Percentiles rank a stretch among this genome's conserved stretches.
Evolutionary conservation across 129 eudicot genomes (phyloP).

Genomic region (Centaurea solstitialis): DNA sequence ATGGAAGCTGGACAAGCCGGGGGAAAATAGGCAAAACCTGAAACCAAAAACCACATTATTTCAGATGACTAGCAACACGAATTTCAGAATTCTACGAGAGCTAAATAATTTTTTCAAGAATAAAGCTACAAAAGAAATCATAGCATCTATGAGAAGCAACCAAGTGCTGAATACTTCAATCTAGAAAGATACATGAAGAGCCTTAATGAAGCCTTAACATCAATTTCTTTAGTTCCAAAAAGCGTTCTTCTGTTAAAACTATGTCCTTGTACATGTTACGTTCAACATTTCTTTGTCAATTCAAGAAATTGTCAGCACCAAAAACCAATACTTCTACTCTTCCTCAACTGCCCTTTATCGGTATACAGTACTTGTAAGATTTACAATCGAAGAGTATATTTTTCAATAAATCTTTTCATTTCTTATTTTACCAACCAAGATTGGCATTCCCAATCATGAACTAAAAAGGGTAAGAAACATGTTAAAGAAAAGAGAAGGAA

Average conservation of each 20-base stretch:
- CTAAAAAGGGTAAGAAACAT: background rate
- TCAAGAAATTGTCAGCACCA: no score
- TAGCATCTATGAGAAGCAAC: background rate
- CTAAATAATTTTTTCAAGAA: background rate
- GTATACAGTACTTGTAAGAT: no score
- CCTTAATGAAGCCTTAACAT: background rate
- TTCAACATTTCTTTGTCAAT: no score
- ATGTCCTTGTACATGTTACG: no score
- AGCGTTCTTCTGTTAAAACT: no score
- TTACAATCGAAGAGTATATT: no score
- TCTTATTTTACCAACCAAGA: no score
- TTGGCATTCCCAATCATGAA: no score
- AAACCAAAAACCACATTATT: slow-evolving; percentile 14
- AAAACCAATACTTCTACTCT: no score
- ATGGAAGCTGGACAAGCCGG: slow-evolving; percentile 82
- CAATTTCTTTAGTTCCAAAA: no score
- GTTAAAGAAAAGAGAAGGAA: background rate
- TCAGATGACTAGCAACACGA: background rate
- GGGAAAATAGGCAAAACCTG: slow-evolving; percentile 98
- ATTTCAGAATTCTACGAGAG: background rate
- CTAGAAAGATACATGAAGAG: background rate
- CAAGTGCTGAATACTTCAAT: background rate
- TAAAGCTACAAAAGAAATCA: background rate
- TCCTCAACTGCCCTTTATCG: no score
- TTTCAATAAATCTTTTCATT: no score